Evolutionary conservation across 108 stramenopile genomes (phyloP), one percentile per base, ranked within the genome.

Genomic region (Pseudonitzschia delicatissima): DNA sequence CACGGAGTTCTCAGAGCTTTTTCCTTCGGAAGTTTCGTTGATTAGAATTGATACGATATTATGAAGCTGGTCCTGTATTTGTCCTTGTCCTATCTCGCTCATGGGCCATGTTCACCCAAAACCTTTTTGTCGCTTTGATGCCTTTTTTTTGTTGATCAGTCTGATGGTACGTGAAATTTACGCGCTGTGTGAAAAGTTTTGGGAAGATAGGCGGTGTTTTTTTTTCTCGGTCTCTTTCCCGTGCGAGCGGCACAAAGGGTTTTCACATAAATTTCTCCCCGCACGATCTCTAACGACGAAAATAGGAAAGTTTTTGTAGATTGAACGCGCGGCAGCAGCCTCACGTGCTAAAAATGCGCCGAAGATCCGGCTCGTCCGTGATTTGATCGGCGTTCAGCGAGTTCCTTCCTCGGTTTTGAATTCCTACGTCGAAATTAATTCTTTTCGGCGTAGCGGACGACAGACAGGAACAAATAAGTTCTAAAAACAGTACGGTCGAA

Each of bases 81-180:
- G 71, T 69, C 50, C 59, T 73, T 74, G 67, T 71, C 34, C 59
- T 31, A 67, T 79, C 72, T 81, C 77, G 81, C 76, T 78, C 85
- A 86, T 86, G 81, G 85, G 85, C 85, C 82, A 82, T 86, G 82
- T 78, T 78, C 69, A 64, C 73, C 74, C 62, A 68, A 47, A 40
- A 25, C 20, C 39, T 60, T 37, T 34, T 53, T 68, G 44, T 15
- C 45, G 15, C 26, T 48, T 7, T 53, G 37, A 37, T 57, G 50
- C 25, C 51, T 32, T 62, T 32, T n/a, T 45, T 62, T 4, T 62
- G 42, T 62, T 40, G 33, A 5, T 62, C n/a, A n/a, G 47, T 2
- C 7, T 18, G 47, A 17, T 18, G 13, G n/a, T 48, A 21, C 47
- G 47, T 23, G 47, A 21, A 48, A 35, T 29, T 45, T 64, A 33